These are phyloP conservation scores for Fusarium sp. DNA, from an alignment of 2,329 filamentous ascomycete genomes.

Conservation along the genomic window DNA sequence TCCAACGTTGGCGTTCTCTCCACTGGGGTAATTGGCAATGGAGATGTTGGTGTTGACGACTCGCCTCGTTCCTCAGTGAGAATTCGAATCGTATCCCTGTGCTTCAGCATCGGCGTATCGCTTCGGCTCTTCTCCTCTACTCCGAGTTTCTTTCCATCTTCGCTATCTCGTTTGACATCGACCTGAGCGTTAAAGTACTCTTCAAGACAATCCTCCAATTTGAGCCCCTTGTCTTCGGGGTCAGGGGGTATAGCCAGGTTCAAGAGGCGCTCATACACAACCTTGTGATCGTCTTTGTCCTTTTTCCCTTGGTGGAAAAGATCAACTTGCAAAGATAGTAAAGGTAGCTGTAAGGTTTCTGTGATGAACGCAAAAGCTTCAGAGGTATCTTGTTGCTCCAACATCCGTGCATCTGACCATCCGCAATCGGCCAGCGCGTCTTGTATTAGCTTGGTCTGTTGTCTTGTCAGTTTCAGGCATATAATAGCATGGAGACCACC, in stretches of 20 bases:
- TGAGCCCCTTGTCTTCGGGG: conserved; percentile 76
- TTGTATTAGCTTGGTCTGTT: conserved; percentile 83
- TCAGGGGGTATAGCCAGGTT: conserved; percentile 90
- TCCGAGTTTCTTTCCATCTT: conserved; percentile 63
- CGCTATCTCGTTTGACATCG: conserved; percentile 82
- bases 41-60: conserved; percentile 51
- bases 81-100: conserved; percentile 52
- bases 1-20: conserved; percentile 36
- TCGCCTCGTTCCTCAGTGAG: conserved; percentile 52
- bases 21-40: conserved; percentile 48
- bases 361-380: conserved; percentile 97
- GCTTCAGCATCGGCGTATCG: conserved; percentile 45
- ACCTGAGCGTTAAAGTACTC: conserved; percentile 95
- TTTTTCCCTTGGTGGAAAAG: conserved; percentile 92
- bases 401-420: conserved; percentile 81
- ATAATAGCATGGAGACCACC: not conserved
- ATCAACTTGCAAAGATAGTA: conserved; percentile 92
- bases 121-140: conserved; percentile 47
- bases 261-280: conserved; percentile 89
- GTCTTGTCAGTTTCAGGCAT: conserved; percentile 44
- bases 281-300: conserved; percentile 90
- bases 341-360: conserved; percentile 85
- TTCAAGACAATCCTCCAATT: conserved; percentile 90
- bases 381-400: conserved; percentile 94
- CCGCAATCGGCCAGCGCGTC: conserved; percentile 85